A percentile compares a stretch with the other conserved stretches of the same genome.
phyloP scores from a whole-genome alignment of 345 rosid genomes.

The Iberis pinnata region DNA sequence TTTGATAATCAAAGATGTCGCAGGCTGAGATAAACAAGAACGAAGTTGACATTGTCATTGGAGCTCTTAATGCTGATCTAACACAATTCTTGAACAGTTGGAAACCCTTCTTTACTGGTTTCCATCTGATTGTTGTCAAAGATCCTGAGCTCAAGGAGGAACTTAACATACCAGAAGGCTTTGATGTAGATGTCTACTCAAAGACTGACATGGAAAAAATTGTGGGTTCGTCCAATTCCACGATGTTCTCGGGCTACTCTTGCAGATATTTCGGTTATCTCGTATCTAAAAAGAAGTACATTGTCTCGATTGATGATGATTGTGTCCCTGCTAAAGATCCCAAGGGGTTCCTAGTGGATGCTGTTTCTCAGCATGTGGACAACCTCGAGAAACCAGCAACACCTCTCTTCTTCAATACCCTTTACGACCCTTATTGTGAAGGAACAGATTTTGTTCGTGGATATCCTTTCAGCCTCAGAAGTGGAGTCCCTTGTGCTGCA shows the following conservation, averaged over 20 bases:
- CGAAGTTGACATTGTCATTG: slow-evolving; percentile 88
- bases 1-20: no score
- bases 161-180: slow-evolving; percentile 77
- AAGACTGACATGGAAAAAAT: slow-evolving; percentile 59
- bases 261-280: slow-evolving; percentile 92
- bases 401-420: slow-evolving; percentile 92
- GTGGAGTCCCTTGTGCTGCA: slow-evolving; percentile 69
- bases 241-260: slow-evolving; percentile 72
- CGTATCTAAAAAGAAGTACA: slow-evolving; percentile 67
- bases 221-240: slow-evolving; percentile 50
- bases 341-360: slow-evolving; percentile 60
- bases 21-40: slow-evolving; percentile 43
- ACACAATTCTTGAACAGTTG: slow-evolving; percentile 66
- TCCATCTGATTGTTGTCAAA: slow-evolving; percentile 80
- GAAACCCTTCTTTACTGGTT: slow-evolving; percentile 58
- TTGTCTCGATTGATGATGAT: slow-evolving; percentile 77
- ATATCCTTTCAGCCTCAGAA: slow-evolving; percentile 85
- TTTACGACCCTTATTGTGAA: slow-evolving; percentile 70
- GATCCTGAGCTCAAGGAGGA: slow-evolving; percentile 90
- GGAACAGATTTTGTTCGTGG: slow-evolving; percentile 98
- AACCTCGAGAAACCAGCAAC: slow-evolving; percentile 80
- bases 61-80: slow-evolving; percentile 71
- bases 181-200: slow-evolving; percentile 54
- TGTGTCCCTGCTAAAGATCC: slow-evolving; percentile 76
- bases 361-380: slow-evolving; percentile 61